A percentile compares a stretch with the other conserved stretches of the same genome.
Conservation (phyloP, 768 basidiomycete species). For the Russula olivacea region DNA sequence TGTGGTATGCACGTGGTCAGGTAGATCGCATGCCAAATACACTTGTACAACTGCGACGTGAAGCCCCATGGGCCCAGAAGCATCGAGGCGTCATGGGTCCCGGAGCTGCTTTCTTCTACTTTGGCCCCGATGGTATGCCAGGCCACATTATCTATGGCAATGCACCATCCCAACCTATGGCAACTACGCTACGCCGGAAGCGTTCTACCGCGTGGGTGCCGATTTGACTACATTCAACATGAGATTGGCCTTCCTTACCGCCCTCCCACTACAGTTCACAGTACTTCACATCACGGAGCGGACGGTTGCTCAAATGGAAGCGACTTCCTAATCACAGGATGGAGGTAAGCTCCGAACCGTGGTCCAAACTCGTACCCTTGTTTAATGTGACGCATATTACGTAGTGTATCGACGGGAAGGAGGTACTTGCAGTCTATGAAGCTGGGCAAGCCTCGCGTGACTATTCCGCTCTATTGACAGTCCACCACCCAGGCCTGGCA, state of each 20-base stretch:
- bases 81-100: constrained; percentile 76
- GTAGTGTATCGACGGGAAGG: constrained; percentile 56
- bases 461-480: constrained; percentile 53
- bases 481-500: constrained; percentile 52
- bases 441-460: constrained; percentile 49
- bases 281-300: constrained; percentile 67
- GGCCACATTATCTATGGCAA: constrained; percentile 70
- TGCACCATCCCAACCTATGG: constrained; percentile 51
- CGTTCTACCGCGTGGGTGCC: constrained; percentile 55
- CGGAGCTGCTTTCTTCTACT: constrained; percentile 67
- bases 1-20: constrained; percentile 31
- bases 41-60: constrained; percentile 58
- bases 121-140: constrained; percentile 55
- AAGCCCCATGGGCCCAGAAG: constrained; percentile 59
- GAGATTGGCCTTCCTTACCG: background rate
- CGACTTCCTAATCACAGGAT: constrained; percentile 50
- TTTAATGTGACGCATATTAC: constrained; percentile 8
- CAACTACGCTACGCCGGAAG: constrained; percentile 49
- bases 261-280: constrained; percentile 45
- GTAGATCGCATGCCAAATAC: constrained; percentile 53
- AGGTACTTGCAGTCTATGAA: constrained; percentile 61
- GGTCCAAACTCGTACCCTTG: background rate
- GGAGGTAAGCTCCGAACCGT: constrained; percentile 48
- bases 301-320: constrained; percentile 70
- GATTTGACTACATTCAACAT: background rate